phyloP scores from a whole-genome alignment of 805 yeast species.

The Candida xiaguanensis region DNA sequence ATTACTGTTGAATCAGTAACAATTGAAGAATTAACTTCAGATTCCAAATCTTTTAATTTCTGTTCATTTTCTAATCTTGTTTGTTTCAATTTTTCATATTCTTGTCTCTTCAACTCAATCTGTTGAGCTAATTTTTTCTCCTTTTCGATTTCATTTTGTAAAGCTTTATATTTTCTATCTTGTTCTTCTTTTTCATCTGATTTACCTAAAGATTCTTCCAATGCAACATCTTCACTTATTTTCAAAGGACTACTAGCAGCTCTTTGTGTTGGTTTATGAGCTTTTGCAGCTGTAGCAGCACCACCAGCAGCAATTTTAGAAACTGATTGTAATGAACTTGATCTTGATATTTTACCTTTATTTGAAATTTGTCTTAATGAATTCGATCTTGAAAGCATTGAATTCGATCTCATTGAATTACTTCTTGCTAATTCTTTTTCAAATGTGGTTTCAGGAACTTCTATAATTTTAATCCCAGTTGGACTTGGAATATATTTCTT shows the following conservation, averaged over 20 bases:
- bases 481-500: constrained; percentile 74
- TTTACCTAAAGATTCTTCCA: constrained; percentile 19
- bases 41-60: constrained; percentile 16
- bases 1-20: constrained; percentile 4
- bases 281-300: constrained; percentile 4
- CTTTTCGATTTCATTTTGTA: constrained; percentile 33
- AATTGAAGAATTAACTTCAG: constrained; percentile 3
- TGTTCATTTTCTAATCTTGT: constrained; percentile 22
- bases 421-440: constrained; percentile 36
- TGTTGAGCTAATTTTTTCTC: constrained; percentile 37
- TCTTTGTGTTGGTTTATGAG: constrained; percentile 1
- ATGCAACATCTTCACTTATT: constrained; percentile 16
- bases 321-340: constrained; percentile 21
- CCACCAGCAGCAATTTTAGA: constrained; percentile 7
- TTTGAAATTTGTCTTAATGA: constrained; percentile 13
- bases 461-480: constrained; percentile 63
- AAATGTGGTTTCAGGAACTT: constrained; percentile 53
- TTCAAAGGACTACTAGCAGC: constrained; percentile 7
- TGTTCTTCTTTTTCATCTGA: constrained; percentile 21
- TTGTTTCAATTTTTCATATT: constrained; percentile 29
- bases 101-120: constrained; percentile 34
- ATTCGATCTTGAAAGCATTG: constrained; percentile 21
- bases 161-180: constrained; percentile 22
- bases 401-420: constrained; percentile 36
- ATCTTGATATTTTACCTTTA: constrained; percentile 16